Evolutionary conservation across 805 yeast species (phyloP), one percentile per base, ranked within the genome.

Genomic region (Nakazawaea laoshanensis): DNA sequence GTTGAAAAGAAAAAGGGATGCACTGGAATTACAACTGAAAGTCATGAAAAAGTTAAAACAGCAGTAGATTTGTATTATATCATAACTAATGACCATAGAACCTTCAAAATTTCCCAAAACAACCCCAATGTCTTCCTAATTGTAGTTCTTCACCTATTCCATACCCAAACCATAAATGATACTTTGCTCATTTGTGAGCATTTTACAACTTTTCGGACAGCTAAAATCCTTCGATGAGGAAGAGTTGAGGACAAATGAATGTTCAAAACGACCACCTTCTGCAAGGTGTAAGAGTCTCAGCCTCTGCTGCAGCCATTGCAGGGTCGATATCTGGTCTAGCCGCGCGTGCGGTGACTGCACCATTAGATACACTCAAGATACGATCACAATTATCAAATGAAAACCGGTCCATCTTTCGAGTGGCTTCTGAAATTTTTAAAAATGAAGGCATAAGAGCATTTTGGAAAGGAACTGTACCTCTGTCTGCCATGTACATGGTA

Each of bases 391-490:
- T 84, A 2, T 41, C 44, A 8, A 66, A 71, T 3, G 48, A 63
- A 3, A 20, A 45, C 3, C 36, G 50, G 13, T n/a, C 77, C 0
- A 50, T 73, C 29, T 41, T 39, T 10, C 52, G 60, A 2, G 66
- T 86, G 2, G 41, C 67, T 1, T 49, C 52, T 13, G 13, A 16
- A n/a, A 33, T 33, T 3, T 33, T 10, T 17, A 20, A 11, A 10
- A 63, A 72, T 21, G 97, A 89, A 53, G 94, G 95, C 1, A 26
- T 78, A 1, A 39, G 53, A 3, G 89, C 86, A 0, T 62, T 89
- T n/a, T 92, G 97, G 97, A 88, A 87, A 52, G 98, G 98, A 0
- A 92, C 92, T 50, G 67, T 85, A 0, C 95, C 98, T 0, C 98
- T 97, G 0, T 86, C 86, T 42, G 53, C 76, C 24, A 71, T 92